Evolutionary conservation across 2,329 filamentous ascomycete genomes (phyloP).

Genomic region (Lachnellula occidentalis): DNA sequence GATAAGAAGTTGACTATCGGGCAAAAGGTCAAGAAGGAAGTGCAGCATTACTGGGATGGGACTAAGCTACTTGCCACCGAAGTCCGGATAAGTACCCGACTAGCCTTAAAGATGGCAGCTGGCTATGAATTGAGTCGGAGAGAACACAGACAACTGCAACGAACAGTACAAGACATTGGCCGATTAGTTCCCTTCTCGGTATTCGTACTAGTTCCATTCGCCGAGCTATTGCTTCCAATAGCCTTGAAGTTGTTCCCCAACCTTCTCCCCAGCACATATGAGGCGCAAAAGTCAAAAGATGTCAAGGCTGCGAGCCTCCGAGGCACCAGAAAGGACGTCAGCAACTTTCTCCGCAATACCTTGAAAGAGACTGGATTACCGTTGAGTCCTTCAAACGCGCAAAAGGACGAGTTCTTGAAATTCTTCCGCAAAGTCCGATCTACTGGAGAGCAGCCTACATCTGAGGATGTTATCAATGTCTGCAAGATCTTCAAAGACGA

Average conservation of each 20-base stretch:
- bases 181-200: constrained; percentile 93
- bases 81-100: constrained; percentile 82
- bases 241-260: constrained; percentile 96
- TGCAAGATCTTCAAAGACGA: constrained; percentile 99
- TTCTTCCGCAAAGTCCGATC: constrained; percentile 96
- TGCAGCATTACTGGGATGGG: constrained; percentile 94
- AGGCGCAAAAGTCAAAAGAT: constrained; percentile 86
- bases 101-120: constrained; percentile 95
- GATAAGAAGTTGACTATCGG: constrained; percentile 82
- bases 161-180: constrained; percentile 89
- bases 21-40: constrained; percentile 94
- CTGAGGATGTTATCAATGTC: constrained; percentile 92
- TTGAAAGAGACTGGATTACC: constrained; percentile 91
- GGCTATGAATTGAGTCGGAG: constrained; percentile 93
- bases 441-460: constrained; percentile 83
- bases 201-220: constrained; percentile 95
- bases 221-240: constrained; percentile 84
- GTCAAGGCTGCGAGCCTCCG: constrained; percentile 77
- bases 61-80: constrained; percentile 91
- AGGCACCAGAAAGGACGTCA: constrained; percentile 88
- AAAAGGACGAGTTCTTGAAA: constrained; percentile 88
- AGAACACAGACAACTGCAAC: constrained; percentile 86
- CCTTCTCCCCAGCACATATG: constrained; percentile 93
- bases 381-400: constrained; percentile 74
- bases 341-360: constrained; percentile 80